Conservation (phyloP, 495 filamentous ascomycete species). For the Penicillium argentinense region DNA sequence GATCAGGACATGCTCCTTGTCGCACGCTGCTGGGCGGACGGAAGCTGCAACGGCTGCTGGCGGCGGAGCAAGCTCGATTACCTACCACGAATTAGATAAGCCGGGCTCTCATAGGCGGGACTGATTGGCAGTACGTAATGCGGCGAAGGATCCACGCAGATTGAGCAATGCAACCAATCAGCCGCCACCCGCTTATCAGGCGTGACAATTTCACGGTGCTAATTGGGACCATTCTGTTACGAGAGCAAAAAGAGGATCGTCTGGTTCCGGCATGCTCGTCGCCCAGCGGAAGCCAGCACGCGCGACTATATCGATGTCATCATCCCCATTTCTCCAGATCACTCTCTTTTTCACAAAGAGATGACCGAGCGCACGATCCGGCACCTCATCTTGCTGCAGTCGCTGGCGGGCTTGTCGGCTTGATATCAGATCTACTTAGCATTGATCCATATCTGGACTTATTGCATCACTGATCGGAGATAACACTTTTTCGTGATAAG, state of each 20-base stretch:
- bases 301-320: slow-evolving; percentile 20
- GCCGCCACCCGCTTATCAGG: slow-evolving; percentile 16
- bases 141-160: no score
- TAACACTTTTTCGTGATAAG: slow-evolving; percentile 28
- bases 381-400: slow-evolving; percentile 33
- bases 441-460: not conserved
- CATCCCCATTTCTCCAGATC: slow-evolving; percentile 4
- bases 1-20: no score
- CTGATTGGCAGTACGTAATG: slow-evolving; percentile 27
- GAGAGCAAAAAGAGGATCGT: slow-evolving; percentile 30
- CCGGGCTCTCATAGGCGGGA: not conserved
- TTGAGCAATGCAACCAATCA: slow-evolving; percentile 21
- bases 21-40: no score
- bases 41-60: not conserved
- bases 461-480: slow-evolving; percentile 20
- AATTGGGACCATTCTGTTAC: slow-evolving; percentile 25
- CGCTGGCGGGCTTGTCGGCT: slow-evolving; percentile 19
- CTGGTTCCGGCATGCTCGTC: slow-evolving; percentile 15
- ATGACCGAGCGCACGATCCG: slow-evolving; percentile 35
- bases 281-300: no score
- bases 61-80: not conserved
- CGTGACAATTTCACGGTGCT: slow-evolving; percentile 27
- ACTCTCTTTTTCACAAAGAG: slow-evolving; percentile 10
- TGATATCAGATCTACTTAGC: slow-evolving; percentile 4
- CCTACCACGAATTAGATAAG: slow-evolving; percentile 1